Evolutionary conservation across 805 yeast species (phyloP), one percentile per base, ranked within the genome.

Genomic region (Clavispora santaluciae): DNA sequence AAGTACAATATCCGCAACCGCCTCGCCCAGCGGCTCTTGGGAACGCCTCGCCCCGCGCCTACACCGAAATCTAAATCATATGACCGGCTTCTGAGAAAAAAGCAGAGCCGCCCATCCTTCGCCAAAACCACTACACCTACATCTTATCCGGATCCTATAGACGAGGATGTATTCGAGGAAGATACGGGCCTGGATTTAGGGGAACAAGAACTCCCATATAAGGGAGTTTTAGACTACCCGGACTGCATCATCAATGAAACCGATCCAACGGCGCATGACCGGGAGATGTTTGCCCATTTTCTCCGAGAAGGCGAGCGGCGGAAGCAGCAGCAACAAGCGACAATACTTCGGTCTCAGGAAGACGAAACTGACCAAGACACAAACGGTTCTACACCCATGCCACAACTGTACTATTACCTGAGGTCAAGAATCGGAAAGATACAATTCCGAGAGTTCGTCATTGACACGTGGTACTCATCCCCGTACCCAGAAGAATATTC

Each of bases 401-500:
- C 52, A 4, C 53, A 34, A 16, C 35, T 59, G 45, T 35, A 52
- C 49, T 17, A 55, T 51, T 42, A 58, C 54, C 33, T 45, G 29
- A 54, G 63, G 38, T 66, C 75, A 18, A 70, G 73, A 43, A 74
- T 85, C 31, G 71, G 75, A 36, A 76, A 76, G 41, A 81, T 90
- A 18, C 88, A 81, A 51, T 79, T 90, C 49, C 77, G 88, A 25
- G 74, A 75, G 33, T 77, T 64, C 59, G 89, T 84, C 56, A 86
- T 93, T 21, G 85, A 83, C 45, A 86, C 96, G 0, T 88, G 97
- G 96, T 90, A 86, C 61, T 78, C 86, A 3, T 81, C 96, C 0
- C 98, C 98, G 1, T 93, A 86, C 57, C 97, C 98, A 0, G 89
- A 85, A 45, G 93, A 86, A 54, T 86, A 80, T 54, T 77, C 86